These are phyloP conservation scores for Monilinia polystroma DNA, from an alignment of 2,329 filamentous ascomycete genomes.

Conservation along the genomic window DNA sequence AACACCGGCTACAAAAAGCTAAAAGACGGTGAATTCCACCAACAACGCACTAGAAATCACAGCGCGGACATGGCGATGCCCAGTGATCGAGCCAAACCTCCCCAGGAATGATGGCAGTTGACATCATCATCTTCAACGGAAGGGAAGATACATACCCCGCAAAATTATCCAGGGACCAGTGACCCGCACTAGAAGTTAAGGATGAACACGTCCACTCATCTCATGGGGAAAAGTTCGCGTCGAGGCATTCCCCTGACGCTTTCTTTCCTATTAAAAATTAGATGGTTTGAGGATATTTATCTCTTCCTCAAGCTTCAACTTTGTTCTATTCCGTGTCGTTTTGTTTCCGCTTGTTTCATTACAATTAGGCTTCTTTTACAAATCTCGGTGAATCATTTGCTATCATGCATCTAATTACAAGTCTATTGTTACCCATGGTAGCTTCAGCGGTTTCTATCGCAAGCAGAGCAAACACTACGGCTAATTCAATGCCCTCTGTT, in stretches of 20 bases:
- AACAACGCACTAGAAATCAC: too few relatives aligned
- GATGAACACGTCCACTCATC: not conserved
- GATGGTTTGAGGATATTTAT: not conserved
- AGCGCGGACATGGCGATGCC: too few relatives aligned
- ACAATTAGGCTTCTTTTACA: not conserved
- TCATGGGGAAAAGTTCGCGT: not conserved
- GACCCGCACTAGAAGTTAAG: not conserved
- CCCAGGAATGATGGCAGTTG: too few relatives aligned
- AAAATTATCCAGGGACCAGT: not conserved
- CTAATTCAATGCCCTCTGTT: conserved; percentile 16
- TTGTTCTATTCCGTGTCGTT: not conserved
- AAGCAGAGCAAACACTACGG: not conserved
- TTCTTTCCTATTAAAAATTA: not conserved
- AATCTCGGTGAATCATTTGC: not conserved
- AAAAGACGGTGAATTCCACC: too few relatives aligned
- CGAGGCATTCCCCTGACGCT: not conserved
- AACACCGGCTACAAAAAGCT: too few relatives aligned
- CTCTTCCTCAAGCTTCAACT: not conserved
- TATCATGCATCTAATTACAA: not conserved
- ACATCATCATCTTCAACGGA: too few relatives aligned
- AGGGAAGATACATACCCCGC: not conserved
- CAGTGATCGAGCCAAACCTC: too few relatives aligned
- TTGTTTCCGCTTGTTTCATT: not conserved
- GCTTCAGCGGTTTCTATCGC: not conserved
- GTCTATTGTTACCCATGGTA: not conserved